phyloP scores from a whole-genome alignment of 345 rosid species.

The Fremontodendron californicum region DNA sequence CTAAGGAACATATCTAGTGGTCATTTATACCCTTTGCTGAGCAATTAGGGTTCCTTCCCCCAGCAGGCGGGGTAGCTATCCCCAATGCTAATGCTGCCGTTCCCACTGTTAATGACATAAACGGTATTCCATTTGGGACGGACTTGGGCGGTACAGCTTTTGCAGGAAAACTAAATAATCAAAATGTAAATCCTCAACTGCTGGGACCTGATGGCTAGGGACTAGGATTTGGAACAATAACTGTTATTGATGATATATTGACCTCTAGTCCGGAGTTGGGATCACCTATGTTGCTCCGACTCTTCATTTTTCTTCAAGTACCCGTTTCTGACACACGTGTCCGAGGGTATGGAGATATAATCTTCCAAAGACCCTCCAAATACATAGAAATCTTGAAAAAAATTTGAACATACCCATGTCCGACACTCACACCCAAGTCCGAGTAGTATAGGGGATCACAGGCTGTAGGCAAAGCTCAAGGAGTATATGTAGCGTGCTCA shows the following conservation, averaged over 20 bases:
- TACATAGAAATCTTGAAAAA: too few species aligned
- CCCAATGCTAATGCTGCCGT: constrained; percentile 83
- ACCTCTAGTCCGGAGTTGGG: constrained; percentile 75
- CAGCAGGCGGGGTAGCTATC: constrained; percentile 55
- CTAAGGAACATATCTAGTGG: constrained; percentile 82
- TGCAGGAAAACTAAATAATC: constrained; percentile 24
- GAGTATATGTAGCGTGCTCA: constrained; percentile 79
- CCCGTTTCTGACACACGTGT: too few species aligned
- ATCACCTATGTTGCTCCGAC: too few species aligned
- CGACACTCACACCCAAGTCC: too few species aligned
- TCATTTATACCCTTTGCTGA: constrained; percentile 87
- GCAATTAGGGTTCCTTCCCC: constrained; percentile 69
- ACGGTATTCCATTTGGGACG: constrained; percentile 79
- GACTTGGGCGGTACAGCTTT: constrained; percentile 74
- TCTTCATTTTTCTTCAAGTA: too few species aligned
- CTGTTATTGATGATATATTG: constrained; percentile 74
- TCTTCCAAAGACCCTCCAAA: too few species aligned
- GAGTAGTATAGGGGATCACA: too few species aligned
- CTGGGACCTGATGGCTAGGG: constrained; percentile 79
- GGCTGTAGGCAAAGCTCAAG: constrained; percentile 82
- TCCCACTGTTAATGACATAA: constrained; percentile 67
- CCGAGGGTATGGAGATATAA: too few species aligned
- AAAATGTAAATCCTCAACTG: constrained; percentile 26
- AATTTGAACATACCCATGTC: too few species aligned
- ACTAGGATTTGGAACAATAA: constrained; percentile 82